Percentiles rank a stretch among this genome's conserved stretches.
These are phyloP conservation scores for Fistulinella cinereoalba DNA, from an alignment of 1,284 basidiomycete genomes.

Conservation along the genomic window DNA sequence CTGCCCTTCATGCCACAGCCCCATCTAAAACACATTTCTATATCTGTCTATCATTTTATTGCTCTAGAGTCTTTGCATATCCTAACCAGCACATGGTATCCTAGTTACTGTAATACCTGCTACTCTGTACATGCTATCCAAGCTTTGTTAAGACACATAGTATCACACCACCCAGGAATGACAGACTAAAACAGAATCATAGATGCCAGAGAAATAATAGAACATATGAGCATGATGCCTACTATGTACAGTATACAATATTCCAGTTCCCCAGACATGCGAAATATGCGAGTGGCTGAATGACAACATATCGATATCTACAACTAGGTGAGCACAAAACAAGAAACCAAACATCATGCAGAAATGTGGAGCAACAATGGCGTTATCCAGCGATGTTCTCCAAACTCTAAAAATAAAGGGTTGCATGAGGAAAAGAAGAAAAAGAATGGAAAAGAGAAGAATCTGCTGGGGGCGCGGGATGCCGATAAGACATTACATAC, in stretches of 20 bases:
- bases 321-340: background rate
- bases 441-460: too few species aligned
- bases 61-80: background rate
- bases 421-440: too few species aligned
- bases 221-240: too few species aligned
- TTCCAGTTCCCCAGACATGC: too few species aligned
- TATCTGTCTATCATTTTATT: background rate
- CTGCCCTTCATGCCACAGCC: slow-evolving; percentile 25
- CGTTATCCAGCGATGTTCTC: background rate
- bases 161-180: too few species aligned
- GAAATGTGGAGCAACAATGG: background rate
- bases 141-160: too few species aligned
- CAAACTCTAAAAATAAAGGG: background rate
- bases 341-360: background rate
- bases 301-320: background rate
- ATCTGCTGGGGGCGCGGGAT: too few species aligned
- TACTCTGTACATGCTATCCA: background rate
- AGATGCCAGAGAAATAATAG: too few species aligned
- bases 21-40: slow-evolving; percentile 14
- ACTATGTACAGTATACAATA: too few species aligned
- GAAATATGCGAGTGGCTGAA: background rate
- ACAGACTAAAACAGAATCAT: too few species aligned
- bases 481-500: too few species aligned
- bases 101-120: too few species aligned
- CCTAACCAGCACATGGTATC: background rate